Conservation (phyloP, 805 yeast species). For the Kazachstania kunashirensis region DNA sequence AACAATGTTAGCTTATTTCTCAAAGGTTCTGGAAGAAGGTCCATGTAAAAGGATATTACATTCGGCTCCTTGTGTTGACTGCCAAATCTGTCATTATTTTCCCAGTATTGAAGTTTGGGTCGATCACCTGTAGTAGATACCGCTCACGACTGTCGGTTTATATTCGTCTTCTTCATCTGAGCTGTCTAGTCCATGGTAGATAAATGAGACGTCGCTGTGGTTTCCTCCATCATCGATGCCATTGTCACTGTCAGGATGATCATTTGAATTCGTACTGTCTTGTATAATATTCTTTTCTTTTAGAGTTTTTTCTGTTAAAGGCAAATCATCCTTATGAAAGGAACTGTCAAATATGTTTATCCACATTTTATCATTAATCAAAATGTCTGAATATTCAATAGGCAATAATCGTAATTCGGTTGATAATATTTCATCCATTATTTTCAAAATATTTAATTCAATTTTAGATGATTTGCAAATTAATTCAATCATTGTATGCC, state of each 20-base stretch:
- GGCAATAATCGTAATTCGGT: slow-evolving; percentile 19
- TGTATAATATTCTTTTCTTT: slow-evolving; percentile 2
- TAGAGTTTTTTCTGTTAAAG: slow-evolving; percentile 3
- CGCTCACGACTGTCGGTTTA: slow-evolving; percentile 13
- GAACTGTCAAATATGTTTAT: slow-evolving; percentile 9
- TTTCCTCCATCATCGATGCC: slow-evolving; percentile 1
- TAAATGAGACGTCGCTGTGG: no score
- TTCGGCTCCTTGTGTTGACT: no score
- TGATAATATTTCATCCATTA: slow-evolving; percentile 14
- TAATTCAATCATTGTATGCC: slow-evolving; percentile 47
- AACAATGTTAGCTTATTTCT: no score
- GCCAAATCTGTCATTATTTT: no score
- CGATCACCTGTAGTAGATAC: slow-evolving; percentile 12
- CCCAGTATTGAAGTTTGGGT: no score
- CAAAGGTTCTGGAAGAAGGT: no score
- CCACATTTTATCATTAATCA: slow-evolving; percentile 20
- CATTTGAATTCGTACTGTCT: no score
- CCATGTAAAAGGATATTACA: no score
- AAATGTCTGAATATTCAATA: slow-evolving; percentile 15
- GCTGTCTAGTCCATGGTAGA: no score
- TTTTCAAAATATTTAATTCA: slow-evolving; percentile 1
- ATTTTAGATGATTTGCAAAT: slow-evolving; percentile 14
- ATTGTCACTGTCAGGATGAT: no score
- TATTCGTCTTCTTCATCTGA: slow-evolving; percentile 13
- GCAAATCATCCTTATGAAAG: slow-evolving; percentile 7